Conservation (phyloP, 768 basidiomycete genomes). For the Boletus rex-veris region DNA sequence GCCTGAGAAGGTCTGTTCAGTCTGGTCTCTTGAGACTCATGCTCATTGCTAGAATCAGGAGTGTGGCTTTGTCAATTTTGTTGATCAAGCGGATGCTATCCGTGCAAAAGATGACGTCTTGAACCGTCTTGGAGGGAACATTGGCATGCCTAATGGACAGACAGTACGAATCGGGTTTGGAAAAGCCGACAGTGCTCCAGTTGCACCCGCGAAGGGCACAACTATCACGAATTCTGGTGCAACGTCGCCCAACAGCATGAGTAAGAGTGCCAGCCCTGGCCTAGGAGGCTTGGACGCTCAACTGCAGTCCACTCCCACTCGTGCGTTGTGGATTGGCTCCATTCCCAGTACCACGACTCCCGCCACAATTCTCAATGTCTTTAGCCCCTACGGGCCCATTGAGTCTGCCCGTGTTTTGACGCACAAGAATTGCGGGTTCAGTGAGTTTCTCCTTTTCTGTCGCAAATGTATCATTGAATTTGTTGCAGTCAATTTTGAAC, state of each 20-base stretch:
- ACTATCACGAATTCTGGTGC: constrained; percentile 59
- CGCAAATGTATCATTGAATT: constrained; percentile 4
- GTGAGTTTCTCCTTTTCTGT: constrained; percentile 39
- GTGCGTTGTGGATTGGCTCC: constrained; percentile 97
- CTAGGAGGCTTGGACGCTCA: constrained; percentile 78
- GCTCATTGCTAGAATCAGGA: constrained; percentile 55
- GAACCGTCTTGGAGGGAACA: constrained; percentile 90
- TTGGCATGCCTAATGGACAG: constrained; percentile 92
- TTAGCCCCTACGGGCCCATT: constrained; percentile 96
- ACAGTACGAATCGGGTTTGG: constrained; percentile 98
- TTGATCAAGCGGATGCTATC: constrained; percentile 93
- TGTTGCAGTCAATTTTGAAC: constrained; percentile 86
- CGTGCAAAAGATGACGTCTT: constrained; percentile 97
- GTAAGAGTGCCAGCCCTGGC: constrained; percentile 52
- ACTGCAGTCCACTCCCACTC: constrained; percentile 85
- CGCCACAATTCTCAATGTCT: constrained; percentile 90
- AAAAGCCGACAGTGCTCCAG: constrained; percentile 94
- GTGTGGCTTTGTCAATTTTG: constrained; percentile 99
- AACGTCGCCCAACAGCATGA: constrained; percentile 54
- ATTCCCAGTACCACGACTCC: constrained; percentile 96
- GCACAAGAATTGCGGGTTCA: constrained; percentile 96
- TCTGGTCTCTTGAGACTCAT: background rate
- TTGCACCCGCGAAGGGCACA: constrained; percentile 79
- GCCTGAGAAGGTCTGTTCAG: constrained; percentile 81
- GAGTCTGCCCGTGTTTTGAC: constrained; percentile 95